These are phyloP conservation scores for Trypanosoma platydactyli DNA, from an alignment of 208 protist genomes.

Conservation along the genomic window DNA sequence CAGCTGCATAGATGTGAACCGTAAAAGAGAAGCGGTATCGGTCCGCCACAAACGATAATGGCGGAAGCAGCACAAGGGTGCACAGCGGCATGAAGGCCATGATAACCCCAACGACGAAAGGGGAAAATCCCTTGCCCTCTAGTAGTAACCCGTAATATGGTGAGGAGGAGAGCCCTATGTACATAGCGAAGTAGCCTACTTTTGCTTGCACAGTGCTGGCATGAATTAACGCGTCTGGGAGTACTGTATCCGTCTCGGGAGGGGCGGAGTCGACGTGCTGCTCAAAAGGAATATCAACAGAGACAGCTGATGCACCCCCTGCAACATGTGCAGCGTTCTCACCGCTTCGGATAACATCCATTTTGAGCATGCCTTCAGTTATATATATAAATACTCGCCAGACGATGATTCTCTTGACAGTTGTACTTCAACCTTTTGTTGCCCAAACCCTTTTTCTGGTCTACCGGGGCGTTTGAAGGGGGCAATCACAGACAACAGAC, in stretches of 20 bases:
- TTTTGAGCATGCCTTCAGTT: not conserved
- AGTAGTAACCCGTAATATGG: conserved; percentile 31
- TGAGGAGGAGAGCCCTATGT: conserved; percentile 24
- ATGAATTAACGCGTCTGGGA: conserved; percentile 6
- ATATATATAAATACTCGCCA: not conserved
- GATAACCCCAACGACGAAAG: conserved; percentile 16
- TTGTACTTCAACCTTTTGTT: not conserved
- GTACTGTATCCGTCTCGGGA: not conserved
- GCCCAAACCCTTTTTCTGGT: not conserved
- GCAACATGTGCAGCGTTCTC: not conserved
- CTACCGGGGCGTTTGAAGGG: no score
- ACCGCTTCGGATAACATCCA: not conserved
- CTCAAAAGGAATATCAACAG: not conserved
- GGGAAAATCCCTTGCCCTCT: conserved; percentile 12
- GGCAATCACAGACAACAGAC: no score
- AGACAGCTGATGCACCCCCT: not conserved
- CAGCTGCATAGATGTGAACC: conserved; percentile 8
- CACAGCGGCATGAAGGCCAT: conserved; percentile 22
- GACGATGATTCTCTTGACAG: no score
- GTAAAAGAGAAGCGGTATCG: conserved; percentile 16
- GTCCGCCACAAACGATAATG: conserved; percentile 27
- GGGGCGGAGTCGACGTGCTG: not conserved
- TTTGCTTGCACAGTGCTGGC: conserved; percentile 5
- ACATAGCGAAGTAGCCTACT: conserved; percentile 16
- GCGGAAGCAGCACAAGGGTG: conserved; percentile 23